Evolutionary conservation across 495 filamentous ascomycete species (phyloP).

Genomic region (Apiosordaria backusii): DNA sequence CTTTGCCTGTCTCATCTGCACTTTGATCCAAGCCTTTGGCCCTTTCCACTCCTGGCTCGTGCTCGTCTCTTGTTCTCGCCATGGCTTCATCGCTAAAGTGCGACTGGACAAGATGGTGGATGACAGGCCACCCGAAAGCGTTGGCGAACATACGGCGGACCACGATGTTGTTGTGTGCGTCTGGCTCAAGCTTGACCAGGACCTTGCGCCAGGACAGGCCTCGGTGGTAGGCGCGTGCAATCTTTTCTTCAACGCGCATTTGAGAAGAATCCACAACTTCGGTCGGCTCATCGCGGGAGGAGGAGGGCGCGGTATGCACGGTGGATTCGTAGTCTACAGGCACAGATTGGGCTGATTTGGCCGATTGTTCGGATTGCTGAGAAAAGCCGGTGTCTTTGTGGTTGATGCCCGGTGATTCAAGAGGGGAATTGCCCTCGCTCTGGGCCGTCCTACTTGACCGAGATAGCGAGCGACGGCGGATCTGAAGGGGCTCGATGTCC

Average conservation of each 20-base stretch:
- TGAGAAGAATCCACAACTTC: constrained; percentile 52
- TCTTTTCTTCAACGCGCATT: constrained; percentile 95
- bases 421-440: constrained; percentile 19
- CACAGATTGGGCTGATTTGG: neutral
- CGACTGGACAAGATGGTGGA: constrained; percentile 88
- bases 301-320: constrained; percentile 20
- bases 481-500: constrained; percentile 36
- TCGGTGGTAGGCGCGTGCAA: constrained; percentile 88
- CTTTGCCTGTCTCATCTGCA: constrained; percentile 39
- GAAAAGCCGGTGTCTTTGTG: constrained; percentile 33
- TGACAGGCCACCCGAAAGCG: constrained; percentile 94
- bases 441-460: constrained; percentile 10
- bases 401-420: constrained; percentile 11
- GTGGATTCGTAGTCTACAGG: constrained; percentile 10
- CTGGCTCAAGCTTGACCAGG: constrained; percentile 88
- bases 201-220: constrained; percentile 94
- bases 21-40: constrained; percentile 36
- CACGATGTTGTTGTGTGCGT: constrained; percentile 98
- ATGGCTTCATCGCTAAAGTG: constrained; percentile 74
- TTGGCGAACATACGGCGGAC: constrained; percentile 95
- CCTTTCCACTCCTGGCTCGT: constrained; percentile 39
- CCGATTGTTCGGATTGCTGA: constrained; percentile 12
- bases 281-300: constrained; percentile 36
- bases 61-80: constrained; percentile 57
- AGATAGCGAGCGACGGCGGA: constrained; percentile 27